Evolutionary conservation across 306 rosid species (phyloP), one percentile per base, ranked within the genome.

Genomic region (Crotalaria pallida): DNA sequence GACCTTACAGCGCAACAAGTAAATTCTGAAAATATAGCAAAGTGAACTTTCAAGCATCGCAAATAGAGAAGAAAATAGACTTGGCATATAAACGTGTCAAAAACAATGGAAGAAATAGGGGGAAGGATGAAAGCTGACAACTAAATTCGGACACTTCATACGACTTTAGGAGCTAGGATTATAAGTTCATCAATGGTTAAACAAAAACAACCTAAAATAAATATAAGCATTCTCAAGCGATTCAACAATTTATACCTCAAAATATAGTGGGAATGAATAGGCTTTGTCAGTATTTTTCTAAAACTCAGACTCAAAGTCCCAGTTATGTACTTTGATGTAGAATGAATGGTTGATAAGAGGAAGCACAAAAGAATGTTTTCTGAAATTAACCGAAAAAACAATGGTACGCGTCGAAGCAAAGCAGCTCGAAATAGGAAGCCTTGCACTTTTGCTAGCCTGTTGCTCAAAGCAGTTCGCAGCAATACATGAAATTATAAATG

Each of bases 381-480:
- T 7, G 92, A 89, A 72, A 95, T 95, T 81, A 91, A 47, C 73
- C 89, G 91, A 11, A 95, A 70, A 82, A 95, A 95, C 74, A 89
- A 71, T 49, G 99, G 99, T n/a, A 85, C 91, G 10, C 97, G 99
- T 33, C 96, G 96, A 78, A 95, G 99, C 79, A 95, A 95, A 53
- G 99, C 99, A 65, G 99, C 95, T 67, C 99, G 97, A 74, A 95
- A 95, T 71, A 95, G 84, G 85, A 95, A 95, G 65, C 99, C 99
- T 87, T 95, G 99, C 48, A 95, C 99, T 89, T 91, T 95, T n/a
- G 99, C 99, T n/a, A 95, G 91, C 82, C 99, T 86, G 86, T 95
- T 95, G 89, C 97, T 88, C 87, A 95, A 76, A 80, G 96, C 76
- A 80, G 97, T 88, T 51, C 99, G 91, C 58, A 95, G 71, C 72